Conservation (phyloP, 1,284 basidiomycete species). For the Austroboletus novae-zelandiae region DNA sequence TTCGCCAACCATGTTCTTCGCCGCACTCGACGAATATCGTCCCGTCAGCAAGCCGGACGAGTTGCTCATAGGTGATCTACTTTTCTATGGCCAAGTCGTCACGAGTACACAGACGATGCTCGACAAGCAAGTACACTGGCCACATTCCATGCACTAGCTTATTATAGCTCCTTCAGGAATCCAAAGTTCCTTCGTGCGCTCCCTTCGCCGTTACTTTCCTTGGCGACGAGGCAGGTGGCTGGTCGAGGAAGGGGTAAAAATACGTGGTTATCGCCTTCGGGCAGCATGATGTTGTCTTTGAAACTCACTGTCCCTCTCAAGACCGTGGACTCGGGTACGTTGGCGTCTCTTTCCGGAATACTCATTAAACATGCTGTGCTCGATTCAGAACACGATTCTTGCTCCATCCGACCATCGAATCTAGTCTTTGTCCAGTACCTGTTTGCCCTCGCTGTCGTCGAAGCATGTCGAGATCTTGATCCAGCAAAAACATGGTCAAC, state of each 20-base stretch:
- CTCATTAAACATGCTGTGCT: background rate
- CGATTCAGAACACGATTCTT: constrained; percentile 1
- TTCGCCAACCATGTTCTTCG: constrained; percentile 51
- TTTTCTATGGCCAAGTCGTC: constrained; percentile 87
- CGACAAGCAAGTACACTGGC: constrained; percentile 65
- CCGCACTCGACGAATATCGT: constrained; percentile 32
- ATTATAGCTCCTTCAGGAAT: constrained; percentile 55
- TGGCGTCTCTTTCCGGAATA: background rate
- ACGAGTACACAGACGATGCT: constrained; percentile 96
- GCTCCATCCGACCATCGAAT: constrained; percentile 54
- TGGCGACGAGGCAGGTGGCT: constrained; percentile 86
- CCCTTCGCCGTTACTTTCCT: constrained; percentile 74
- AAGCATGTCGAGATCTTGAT: constrained; percentile 68
- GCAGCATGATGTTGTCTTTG: constrained; percentile 87
- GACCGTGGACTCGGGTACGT: constrained; percentile 8
- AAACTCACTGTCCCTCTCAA: constrained; percentile 61
- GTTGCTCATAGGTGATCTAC: constrained; percentile 70
- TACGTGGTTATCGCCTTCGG: constrained; percentile 89
- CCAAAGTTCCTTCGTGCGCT: constrained; percentile 67
- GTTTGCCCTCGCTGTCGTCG: constrained; percentile 85
- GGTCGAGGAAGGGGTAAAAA: constrained; percentile 91
- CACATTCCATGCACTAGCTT: background rate
- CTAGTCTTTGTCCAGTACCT: constrained; percentile 97
- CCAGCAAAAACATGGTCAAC: constrained; percentile 42
- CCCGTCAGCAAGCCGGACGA: constrained; percentile 13